Conservation (phyloP, 2,329 filamentous ascomycete genomes). For the Bipolaris gigantea region DNA sequence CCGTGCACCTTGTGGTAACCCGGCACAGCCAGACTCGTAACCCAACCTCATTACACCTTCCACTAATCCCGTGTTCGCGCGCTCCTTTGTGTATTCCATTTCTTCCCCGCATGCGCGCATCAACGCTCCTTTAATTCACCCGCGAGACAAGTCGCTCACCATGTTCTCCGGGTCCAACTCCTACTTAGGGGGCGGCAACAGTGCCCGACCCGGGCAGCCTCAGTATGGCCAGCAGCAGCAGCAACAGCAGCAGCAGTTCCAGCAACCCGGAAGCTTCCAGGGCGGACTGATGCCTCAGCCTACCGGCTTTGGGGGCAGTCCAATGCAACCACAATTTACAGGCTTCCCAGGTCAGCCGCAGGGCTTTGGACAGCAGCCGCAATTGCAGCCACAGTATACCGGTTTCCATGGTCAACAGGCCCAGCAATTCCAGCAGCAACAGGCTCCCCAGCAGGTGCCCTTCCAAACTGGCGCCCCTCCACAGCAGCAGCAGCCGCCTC, state of each 20-base stretch:
- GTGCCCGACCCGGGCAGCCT: constrained; percentile 66
- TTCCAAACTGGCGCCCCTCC: constrained; percentile 51
- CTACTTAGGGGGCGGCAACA: constrained; percentile 78
- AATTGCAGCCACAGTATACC: constrained; percentile 52
- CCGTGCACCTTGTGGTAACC: constrained; percentile 18
- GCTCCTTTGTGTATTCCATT: constrained; percentile 15
- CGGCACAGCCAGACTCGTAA: constrained; percentile 26
- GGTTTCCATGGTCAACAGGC: constrained; percentile 51
- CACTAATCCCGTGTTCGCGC: constrained; percentile 22
- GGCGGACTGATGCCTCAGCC: constrained; percentile 51
- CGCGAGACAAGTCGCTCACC: constrained; percentile 34
- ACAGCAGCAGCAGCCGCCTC: constrained; percentile 61
- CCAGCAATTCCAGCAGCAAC: constrained; percentile 53
- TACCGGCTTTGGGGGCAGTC: constrained; percentile 55
- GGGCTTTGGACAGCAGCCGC: constrained; percentile 51
- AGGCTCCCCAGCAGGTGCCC: constrained; percentile 55
- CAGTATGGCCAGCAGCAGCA: constrained; percentile 54
- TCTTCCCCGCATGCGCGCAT: constrained; percentile 27
- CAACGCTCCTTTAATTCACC: constrained; percentile 17
- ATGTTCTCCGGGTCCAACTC: constrained; percentile 94
- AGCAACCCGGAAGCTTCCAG: constrained; percentile 60
- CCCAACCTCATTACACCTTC: constrained; percentile 29
- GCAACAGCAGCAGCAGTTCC: constrained; percentile 51
- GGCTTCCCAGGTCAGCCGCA: constrained; percentile 51
- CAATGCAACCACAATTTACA: constrained; percentile 56